Evolutionary conservation across 2,329 filamentous ascomycete genomes (phyloP).

Genomic region (Dactylellina haptotyla): DNA sequence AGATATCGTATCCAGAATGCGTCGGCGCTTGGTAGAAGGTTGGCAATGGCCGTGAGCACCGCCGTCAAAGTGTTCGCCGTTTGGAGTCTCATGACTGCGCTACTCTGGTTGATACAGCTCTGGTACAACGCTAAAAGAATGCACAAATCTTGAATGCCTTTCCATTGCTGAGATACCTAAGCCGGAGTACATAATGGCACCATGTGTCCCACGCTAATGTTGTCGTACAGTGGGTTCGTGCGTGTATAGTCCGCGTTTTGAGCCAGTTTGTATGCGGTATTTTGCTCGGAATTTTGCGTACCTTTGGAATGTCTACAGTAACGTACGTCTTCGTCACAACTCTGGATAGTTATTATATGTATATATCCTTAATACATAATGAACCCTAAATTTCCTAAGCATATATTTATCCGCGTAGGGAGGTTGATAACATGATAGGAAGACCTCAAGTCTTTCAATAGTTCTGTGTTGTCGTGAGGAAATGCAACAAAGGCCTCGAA

Average conservation of each 20-base stretch:
- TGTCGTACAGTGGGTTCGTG: too few relatives aligned
- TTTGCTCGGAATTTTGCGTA: too few relatives aligned
- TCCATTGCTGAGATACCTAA: neutral
- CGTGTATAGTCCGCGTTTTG: neutral
- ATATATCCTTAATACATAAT: too few relatives aligned
- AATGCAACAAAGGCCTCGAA: neutral
- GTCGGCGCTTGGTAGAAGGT: slow-evolving; percentile 3
- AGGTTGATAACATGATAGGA: too few relatives aligned
- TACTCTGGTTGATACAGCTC: neutral
- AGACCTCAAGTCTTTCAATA: too few relatives aligned
- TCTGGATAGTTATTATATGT: too few relatives aligned
- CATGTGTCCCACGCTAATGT: too few relatives aligned
- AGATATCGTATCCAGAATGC: slow-evolving; percentile 34
- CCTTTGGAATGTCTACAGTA: too few relatives aligned
- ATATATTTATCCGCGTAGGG: too few relatives aligned
- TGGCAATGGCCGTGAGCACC: neutral
- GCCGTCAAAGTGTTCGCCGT: neutral
- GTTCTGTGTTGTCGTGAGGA: neutral
- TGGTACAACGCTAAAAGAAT: neutral
- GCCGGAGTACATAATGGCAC: too few relatives aligned
- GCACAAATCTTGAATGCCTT: neutral
- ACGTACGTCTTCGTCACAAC: too few relatives aligned
- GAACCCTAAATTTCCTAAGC: too few relatives aligned
- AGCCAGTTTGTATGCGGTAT: neutral
- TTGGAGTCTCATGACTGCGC: slow-evolving; percentile 7